These are phyloP conservation scores for Actinomortierella wolfii DNA, from an alignment of 371 early-diverging fungal genomes.

Conservation along the genomic window DNA sequence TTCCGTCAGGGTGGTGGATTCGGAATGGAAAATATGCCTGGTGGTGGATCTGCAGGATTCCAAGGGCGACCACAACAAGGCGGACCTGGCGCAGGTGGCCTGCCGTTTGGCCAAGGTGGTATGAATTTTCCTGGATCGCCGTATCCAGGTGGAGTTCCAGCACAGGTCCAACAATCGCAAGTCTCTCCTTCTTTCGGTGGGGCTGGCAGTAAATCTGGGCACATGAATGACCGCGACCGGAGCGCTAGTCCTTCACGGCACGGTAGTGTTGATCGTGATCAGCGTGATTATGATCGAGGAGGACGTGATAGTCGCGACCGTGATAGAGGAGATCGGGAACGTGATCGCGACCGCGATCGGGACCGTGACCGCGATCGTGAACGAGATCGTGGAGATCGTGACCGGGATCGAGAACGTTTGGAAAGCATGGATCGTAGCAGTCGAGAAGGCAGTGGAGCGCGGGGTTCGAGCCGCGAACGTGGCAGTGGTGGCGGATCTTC, in stretches of 20 bases:
- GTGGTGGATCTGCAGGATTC: conserved; percentile 16
- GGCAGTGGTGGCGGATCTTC: background rate
- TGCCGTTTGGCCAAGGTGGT: conserved; percentile 18
- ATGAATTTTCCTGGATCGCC: conserved; percentile 7
- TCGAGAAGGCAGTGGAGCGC: conserved; percentile 22
- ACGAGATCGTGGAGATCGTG: conserved; percentile 11
- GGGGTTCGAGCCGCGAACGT: conserved; percentile 34
- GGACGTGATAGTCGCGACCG: too few species aligned
- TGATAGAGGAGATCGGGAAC: conserved; percentile 13
- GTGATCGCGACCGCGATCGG: conserved; percentile 14
- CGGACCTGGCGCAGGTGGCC: background rate
- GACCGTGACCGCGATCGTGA: conserved; percentile 10
- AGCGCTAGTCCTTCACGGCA: conserved; percentile 28
- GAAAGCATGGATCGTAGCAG: conserved; percentile 21
- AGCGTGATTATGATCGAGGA: conserved; percentile 14
- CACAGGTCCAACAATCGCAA: background rate
- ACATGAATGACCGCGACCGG: conserved; percentile 21
- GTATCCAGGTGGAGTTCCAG: background rate
- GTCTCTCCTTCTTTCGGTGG: conserved; percentile 14
- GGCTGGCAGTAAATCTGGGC: conserved; percentile 1
- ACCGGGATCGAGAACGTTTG: conserved; percentile 10
- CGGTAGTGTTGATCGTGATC: conserved; percentile 22
- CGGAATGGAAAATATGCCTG: background rate
- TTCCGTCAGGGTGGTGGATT: conserved; percentile 4
- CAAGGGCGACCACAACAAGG: conserved; percentile 18